These are phyloP conservation scores for Aspergillus felis DNA, from an alignment of 2,329 filamentous ascomycete genomes.

Conservation along the genomic window DNA sequence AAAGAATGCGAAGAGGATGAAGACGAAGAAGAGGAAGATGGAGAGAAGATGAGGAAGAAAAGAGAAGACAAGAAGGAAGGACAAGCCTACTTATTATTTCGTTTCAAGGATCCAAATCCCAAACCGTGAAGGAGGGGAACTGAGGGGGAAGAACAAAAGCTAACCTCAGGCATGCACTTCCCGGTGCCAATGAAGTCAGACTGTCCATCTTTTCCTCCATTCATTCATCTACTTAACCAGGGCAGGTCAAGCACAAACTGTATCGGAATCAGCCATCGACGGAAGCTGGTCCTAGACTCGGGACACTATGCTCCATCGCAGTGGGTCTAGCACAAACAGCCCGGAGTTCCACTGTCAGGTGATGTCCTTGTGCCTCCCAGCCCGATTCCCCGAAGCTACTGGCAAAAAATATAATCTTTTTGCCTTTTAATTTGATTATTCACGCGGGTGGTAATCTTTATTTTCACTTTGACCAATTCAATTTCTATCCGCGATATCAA, in stretches of 20 bases:
- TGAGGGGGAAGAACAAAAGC: neutral
- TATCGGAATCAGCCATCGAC: neutral
- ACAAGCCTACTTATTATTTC: neutral
- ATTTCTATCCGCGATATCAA: neutral
- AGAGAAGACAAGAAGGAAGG: neutral
- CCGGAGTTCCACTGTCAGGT: neutral
- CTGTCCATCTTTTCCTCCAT: neutral
- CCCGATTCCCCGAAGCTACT: neutral
- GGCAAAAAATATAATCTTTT: neutral
- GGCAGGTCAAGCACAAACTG: neutral
- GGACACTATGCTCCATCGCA: neutral
- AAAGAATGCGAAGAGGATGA: neutral
- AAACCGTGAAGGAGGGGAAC: neutral
- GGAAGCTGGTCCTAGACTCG: neutral
- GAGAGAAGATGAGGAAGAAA: slow-evolving; percentile 2
- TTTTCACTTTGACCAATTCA: neutral
- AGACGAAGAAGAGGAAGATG: neutral
- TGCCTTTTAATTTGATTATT: neutral
- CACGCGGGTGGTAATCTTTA: neutral
- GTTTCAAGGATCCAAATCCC: neutral
- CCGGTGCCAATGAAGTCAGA: neutral
- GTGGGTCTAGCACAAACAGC: neutral
- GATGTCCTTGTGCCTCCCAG: neutral
- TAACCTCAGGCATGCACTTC: neutral
- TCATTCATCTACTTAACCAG: too few species aligned